Base-by-base conservation (phyloP, 202 grass and related monocot genomes). In the Hordeum pubiflorum region DNA sequence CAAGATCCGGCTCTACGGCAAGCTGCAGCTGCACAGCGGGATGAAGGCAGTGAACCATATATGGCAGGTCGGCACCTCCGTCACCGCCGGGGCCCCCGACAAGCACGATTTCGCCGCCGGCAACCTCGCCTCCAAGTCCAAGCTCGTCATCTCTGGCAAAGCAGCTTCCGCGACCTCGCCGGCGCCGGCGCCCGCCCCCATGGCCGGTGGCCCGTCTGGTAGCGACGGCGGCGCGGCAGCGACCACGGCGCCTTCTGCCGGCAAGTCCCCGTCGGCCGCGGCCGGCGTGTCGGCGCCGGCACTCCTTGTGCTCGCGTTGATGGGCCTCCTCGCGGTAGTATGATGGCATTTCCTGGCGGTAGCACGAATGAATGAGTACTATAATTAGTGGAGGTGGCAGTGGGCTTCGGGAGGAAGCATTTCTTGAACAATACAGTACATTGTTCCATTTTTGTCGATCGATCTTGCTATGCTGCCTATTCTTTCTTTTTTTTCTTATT, bases 51-150 rank as follows among this genome's bases (percentile, higher is more conserved):
- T 96, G 33, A 99, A 96, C 75, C 92, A 99, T 71, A 89, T 93
- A 22, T 99, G 91, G 91, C 97, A 99, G 87, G 92, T 99, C 0
- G 97, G 97, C 0, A 55, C 91, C 1, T 74, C 90, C 0, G 85
- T 91, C 17, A 95, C 77, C 4, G 73, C 78, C 4, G 97, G 91
- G 2, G 71, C 76, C 0, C 97, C 97, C 0, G 83, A 89, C 55
- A 93, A 90, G 85, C 97, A 99, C 71, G 89, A 83, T 0, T 90
- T 99, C 40, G 32, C 8, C 8, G 2, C 83, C 0, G 91, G 81
- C 3, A 99, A 99, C 77, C 80, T 99, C 65, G 24, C 44, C 4
- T 32, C 92, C 24, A 91, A 79, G 84, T 65, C 74, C 44, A 88
- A 80, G 85, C 73, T 98, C 58, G 82, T 80, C 12, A 74, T 98